Evolutionary conservation across 805 yeast genomes (phyloP).

Genomic region (Kodamaea laetipori): DNA sequence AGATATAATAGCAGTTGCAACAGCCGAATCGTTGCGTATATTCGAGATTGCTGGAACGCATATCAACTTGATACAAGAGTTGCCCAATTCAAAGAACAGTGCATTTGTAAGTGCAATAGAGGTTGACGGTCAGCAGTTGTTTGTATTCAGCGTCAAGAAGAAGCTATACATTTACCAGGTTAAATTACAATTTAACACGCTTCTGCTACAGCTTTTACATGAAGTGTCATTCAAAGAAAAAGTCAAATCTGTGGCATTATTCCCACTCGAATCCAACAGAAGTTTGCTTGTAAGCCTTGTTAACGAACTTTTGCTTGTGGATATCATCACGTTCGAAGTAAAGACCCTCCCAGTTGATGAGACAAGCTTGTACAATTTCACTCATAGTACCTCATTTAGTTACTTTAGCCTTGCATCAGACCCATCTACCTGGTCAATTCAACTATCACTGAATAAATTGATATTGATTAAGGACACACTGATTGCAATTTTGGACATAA

Average conservation of each 20-base stretch:
- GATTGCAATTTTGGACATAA: conserved; percentile 20
- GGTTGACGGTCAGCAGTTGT: conserved; percentile 23
- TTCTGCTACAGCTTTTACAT: conserved; percentile 25
- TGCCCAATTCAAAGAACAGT: conserved; percentile 26
- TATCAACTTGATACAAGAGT: conserved; percentile 32
- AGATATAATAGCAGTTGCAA: conserved; percentile 29
- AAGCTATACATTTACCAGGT: conserved; percentile 30
- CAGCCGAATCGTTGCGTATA: conserved; percentile 26
- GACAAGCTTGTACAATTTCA: conserved; percentile 19
- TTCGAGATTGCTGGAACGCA: conserved; percentile 35
- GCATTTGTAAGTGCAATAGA: conserved; percentile 19
- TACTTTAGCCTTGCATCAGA: conserved; percentile 42
- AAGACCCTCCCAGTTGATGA: conserved; percentile 24
- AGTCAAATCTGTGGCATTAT: conserved; percentile 23
- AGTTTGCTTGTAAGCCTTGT: conserved; percentile 25
- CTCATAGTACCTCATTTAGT: conserved; percentile 33
- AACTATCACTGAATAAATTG: conserved; percentile 15
- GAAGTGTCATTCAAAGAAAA: conserved; percentile 36
- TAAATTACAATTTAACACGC: conserved; percentile 31
- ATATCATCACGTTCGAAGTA: conserved; percentile 21
- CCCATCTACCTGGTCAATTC: conserved; percentile 28
- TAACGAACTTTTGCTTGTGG: conserved; percentile 30
- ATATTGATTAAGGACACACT: conserved; percentile 39
- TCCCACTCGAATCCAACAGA: conserved; percentile 7
- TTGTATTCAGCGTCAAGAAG: conserved; percentile 34